Conservation (phyloP, 805 yeast genomes). For the Kluyveromyces wickerhamii region DNA sequence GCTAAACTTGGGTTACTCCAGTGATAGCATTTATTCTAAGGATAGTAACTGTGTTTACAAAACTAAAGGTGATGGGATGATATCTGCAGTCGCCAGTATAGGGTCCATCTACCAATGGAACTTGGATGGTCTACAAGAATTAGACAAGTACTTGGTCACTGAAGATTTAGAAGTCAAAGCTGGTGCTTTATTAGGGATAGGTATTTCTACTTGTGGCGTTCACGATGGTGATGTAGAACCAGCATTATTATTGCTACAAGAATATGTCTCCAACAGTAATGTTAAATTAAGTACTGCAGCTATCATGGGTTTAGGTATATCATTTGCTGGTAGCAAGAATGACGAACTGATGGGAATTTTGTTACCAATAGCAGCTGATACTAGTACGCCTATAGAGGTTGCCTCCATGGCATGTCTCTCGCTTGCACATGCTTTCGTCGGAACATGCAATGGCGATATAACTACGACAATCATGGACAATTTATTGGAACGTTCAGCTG, state of each 20-base stretch:
- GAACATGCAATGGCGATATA: slow-evolving; percentile 91
- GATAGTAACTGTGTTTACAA: slow-evolving; percentile 86
- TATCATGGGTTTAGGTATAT: slow-evolving; percentile 84
- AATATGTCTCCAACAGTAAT: slow-evolving; percentile 61
- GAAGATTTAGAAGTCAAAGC: slow-evolving; percentile 84
- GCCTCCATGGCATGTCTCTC: slow-evolving; percentile 85
- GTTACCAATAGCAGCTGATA: slow-evolving; percentile 75
- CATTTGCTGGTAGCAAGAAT: slow-evolving; percentile 90
- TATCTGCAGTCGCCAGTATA: slow-evolving; percentile 82
- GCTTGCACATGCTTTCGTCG: slow-evolving; percentile 89
- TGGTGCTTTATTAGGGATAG: slow-evolving; percentile 94
- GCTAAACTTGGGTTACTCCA: slow-evolving; percentile 84
- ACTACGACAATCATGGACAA: slow-evolving; percentile 89
- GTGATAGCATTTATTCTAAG: slow-evolving; percentile 70
- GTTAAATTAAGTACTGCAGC: slow-evolving; percentile 68
- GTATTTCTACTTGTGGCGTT: slow-evolving; percentile 84
- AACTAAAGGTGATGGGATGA: slow-evolving; percentile 87
- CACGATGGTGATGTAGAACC: slow-evolving; percentile 90
- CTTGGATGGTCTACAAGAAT: slow-evolving; percentile 78
- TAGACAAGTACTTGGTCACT: slow-evolving; percentile 84
- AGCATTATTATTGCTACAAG: slow-evolving; percentile 77
- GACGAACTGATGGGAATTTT: slow-evolving; percentile 72
- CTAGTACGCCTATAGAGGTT: slow-evolving; percentile 64
- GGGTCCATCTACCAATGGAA: slow-evolving; percentile 93
- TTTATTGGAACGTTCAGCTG: slow-evolving; percentile 71